Evolutionary conservation across 768 basidiomycete genomes (phyloP).

Genomic region (Lactifluus subvellereus): DNA sequence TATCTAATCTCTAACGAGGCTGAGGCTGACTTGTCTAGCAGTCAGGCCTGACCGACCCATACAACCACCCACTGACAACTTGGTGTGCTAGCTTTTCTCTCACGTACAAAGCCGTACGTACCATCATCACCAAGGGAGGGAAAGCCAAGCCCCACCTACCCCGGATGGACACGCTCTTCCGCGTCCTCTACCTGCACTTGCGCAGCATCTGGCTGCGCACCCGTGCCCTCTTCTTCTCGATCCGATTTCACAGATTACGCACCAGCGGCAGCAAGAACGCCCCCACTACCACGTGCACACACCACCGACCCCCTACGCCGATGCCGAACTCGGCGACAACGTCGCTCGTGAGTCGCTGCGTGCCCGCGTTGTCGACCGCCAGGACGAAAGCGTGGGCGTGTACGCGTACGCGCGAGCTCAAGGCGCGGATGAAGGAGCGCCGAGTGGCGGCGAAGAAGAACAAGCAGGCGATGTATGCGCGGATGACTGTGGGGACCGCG

Average conservation of each 20-base stretch:
- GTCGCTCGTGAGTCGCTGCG: not conserved
- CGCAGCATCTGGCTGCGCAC: constrained; percentile 14
- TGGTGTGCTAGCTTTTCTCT: not conserved
- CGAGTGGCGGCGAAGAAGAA: not conserved
- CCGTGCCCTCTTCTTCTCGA: constrained; percentile 15
- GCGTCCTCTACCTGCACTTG: constrained; percentile 9
- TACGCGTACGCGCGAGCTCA: constrained; percentile 3
- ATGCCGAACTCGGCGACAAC: not conserved
- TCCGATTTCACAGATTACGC: not conserved
- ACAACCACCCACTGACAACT: not conserved
- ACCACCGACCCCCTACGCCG: not conserved
- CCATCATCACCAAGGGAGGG: too few relatives aligned
- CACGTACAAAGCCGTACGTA: not conserved
- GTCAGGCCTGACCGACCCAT: too few relatives aligned
- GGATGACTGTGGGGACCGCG: not conserved
- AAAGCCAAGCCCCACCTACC: not conserved
- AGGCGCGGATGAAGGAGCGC: constrained; percentile 4
- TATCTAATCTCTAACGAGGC: not conserved
- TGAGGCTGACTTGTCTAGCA: not conserved
- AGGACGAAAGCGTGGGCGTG: constrained; percentile 9
- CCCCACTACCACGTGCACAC: not conserved
- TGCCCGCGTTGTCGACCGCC: not conserved
- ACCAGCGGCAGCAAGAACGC: not conserved
- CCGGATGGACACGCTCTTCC: constrained; percentile 11
- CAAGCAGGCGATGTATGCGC: constrained; percentile 3